Conservation (phyloP, 176 grass and related monocot genomes). For the Avena atlantica region DNA sequence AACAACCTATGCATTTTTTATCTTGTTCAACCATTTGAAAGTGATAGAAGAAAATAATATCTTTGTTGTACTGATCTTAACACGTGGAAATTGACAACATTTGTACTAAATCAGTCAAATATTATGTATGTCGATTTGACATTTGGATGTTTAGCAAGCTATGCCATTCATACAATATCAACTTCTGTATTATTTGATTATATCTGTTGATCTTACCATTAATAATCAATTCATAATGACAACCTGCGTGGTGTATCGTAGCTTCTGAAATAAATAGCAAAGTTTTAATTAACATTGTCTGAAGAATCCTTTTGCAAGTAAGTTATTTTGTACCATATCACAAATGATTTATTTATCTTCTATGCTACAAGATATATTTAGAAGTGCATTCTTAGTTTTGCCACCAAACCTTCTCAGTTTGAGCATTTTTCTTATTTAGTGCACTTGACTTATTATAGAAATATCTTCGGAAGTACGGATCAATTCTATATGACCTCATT, state of each 20-base stretch:
- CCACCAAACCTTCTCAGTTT: background rate
- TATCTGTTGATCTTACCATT: too few relatives aligned
- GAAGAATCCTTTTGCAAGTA: background rate
- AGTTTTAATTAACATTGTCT: background rate
- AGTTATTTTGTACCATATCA: background rate
- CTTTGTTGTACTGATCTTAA: background rate
- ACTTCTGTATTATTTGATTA: too few relatives aligned
- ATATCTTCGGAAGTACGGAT: too few relatives aligned
- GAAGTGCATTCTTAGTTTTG: background rate
- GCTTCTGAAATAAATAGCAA: background rate
- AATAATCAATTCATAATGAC: too few relatives aligned
- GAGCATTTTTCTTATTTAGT: background rate
- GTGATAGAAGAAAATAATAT: background rate
- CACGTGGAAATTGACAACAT: background rate
- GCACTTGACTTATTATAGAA: background rate
- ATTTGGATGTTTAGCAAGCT: background rate
- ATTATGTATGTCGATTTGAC: background rate
- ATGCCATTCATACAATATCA: too few relatives aligned
- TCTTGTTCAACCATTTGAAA: background rate
- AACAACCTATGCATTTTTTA: too few relatives aligned
- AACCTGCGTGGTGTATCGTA: too few relatives aligned
- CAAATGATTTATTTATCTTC: background rate
- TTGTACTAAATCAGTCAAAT: background rate
- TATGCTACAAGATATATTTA: background rate
- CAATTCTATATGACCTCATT: too few relatives aligned